Conservation (phyloP, 305 asterid genomes). For the Ajuga reptans region DNA sequence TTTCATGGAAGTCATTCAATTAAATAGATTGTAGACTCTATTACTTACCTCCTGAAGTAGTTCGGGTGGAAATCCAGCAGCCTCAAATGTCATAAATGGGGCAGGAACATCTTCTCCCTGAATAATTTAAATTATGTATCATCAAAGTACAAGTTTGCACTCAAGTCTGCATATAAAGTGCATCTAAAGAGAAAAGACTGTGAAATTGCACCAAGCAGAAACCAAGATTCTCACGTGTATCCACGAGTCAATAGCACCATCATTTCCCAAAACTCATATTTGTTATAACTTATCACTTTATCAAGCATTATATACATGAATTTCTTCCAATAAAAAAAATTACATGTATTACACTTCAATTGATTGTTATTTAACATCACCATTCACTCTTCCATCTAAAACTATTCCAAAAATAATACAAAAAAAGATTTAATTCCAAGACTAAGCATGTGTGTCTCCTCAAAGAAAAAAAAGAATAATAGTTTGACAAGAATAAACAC, state of each 20-base stretch:
- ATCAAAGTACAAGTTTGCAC: conserved; percentile 13
- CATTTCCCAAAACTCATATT: neutral
- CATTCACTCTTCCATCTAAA: neutral
- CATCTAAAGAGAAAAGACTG: conserved; percentile 10
- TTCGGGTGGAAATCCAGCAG: conserved; percentile 84
- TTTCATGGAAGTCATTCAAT: conserved; percentile 7
- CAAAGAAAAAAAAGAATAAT: neutral
- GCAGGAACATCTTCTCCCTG: conserved; percentile 91
- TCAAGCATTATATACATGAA: conserved; percentile 3
- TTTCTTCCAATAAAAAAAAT: neutral
- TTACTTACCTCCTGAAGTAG: conserved; percentile 74
- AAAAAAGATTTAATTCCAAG: neutral
- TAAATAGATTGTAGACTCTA: conserved; percentile 18
- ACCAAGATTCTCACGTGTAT: neutral
- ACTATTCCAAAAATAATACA: neutral
- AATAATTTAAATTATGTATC: conserved; percentile 20
- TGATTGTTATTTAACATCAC: neutral
- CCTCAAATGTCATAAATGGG: conserved; percentile 89
- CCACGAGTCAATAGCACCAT: neutral
- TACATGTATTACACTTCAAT: neutral
- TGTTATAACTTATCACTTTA: neutral
- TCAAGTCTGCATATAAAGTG: neutral
- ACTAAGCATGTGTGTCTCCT: neutral
- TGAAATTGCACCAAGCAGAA: conserved; percentile 12
- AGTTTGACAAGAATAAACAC: neutral